Evolutionary conservation across 192 early-diverging fungal species (phyloP).

Genomic region (Gamsiella multidivaricata): DNA sequence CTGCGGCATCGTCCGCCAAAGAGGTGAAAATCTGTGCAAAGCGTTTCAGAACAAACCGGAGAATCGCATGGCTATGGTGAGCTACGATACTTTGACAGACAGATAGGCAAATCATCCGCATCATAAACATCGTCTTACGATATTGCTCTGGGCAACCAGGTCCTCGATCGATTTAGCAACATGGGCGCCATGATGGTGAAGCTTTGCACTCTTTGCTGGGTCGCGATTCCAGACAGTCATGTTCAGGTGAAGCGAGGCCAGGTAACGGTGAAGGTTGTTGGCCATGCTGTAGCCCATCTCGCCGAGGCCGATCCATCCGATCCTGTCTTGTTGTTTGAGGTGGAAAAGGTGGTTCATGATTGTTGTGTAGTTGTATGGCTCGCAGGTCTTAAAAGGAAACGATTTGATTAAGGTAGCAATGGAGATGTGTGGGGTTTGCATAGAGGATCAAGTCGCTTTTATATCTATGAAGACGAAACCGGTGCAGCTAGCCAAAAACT

Average conservation of each 20-base stretch:
- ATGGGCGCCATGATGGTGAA: constrained; percentile 57
- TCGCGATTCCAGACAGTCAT: constrained; percentile 76
- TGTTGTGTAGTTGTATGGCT: background rate
- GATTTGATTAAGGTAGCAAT: background rate
- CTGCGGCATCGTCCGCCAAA: constrained; percentile 67
- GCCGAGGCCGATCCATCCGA: constrained; percentile 50
- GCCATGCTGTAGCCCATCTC: constrained; percentile 64
- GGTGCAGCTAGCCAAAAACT: too few species aligned
- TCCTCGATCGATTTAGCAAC: constrained; percentile 54
- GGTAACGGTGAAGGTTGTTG: constrained; percentile 66
- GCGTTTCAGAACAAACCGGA: too few species aligned
- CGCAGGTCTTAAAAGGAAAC: background rate
- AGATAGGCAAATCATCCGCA: background rate
- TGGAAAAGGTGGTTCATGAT: constrained; percentile 37
- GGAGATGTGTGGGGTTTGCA: too few species aligned
- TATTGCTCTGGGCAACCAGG: constrained; percentile 60
- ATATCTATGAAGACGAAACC: too few species aligned
- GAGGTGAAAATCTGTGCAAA: constrained; percentile 68
- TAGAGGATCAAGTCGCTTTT: too few species aligned
- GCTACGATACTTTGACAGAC: too few species aligned
- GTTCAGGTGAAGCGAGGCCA: constrained; percentile 41
- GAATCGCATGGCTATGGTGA: too few species aligned
- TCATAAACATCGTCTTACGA: constrained; percentile 28
- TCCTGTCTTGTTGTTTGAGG: constrained; percentile 47
- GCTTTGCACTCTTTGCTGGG: constrained; percentile 53